Evolutionary conservation across 768 basidiomycete species (phyloP), one percentile per base, ranked within the genome.

Genomic region (Steccherinum ochraceum): DNA sequence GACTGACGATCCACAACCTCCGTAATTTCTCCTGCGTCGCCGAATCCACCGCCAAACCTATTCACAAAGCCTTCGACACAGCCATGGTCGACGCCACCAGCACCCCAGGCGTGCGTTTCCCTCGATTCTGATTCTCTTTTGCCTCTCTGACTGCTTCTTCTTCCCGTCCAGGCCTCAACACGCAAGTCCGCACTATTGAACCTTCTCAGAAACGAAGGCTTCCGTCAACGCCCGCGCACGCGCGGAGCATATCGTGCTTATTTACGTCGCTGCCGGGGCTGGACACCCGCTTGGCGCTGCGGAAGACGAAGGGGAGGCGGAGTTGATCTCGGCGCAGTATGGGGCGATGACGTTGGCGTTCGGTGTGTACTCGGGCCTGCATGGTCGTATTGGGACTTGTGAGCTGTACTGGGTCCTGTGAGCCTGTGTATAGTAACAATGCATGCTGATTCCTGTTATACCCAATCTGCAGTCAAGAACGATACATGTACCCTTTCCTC

Each of bases 161-260:
- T 39, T 30, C n/a, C 35, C 20, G n/a, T n/a, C n/a, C n/a, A 86
- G 82, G 64, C 70, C 1, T 65, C 62, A n/a, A 69, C 69, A 35
- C 75, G 85, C 30, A 81, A 79, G 64, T 56, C 74, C 49, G 80
- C 78, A 3, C 62, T 90, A 68, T 51, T 79, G 48, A 64, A 67
- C 7, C 69, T 93, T 52, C 69, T 73, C 7, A 67, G 67, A 40
- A 86, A 90, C 56, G 65, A 70, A 3, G 77, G 77, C 7, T 92
- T 87, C 73, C 75, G 81, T 3, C 59, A n/a, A 71, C 0, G 78
- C 83, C 23, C 86, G 93, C 58, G 89, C 89, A 1, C 74, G 84
- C 2, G 81, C 82, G 55, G 90, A 93, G 24, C 89, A 92, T 60
- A 87, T 92, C 59, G 72, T 91, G 13, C 89, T 90, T 10, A 55